Base-by-base conservation (phyloP, 331 rosid genomes). In the Malus hybrid region DNA sequence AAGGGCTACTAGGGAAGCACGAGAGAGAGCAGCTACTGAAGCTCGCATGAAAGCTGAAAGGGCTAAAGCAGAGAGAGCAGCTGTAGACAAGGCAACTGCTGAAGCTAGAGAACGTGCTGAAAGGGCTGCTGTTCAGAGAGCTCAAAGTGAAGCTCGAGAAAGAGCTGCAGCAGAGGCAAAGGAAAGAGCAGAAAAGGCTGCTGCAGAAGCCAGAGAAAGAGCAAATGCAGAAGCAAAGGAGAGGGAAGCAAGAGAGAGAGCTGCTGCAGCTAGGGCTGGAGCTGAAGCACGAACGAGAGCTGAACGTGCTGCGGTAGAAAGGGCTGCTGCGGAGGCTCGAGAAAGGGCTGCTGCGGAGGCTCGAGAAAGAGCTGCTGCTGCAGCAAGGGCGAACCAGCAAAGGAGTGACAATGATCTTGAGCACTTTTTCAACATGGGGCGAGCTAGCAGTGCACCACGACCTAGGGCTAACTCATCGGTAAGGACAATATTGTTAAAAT, bases 1-100 rank as follows among this genome's bases (percentile, higher is more conserved):
- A 82, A 90, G 99, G 83, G 99, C 99, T 71, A 94, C 99, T 18
- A 86, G 99, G 83, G 99, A 94, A 86, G 99, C 97, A 39, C 99
- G 99, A 13, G 99, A 86, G 79, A 89, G 99, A 87, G 99, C 99
- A 74, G 93, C 89, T 64, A 73, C 79, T 80, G 99, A 88, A 20
- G 99, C 99, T 75, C 96, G 89, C 46, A 60, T 77, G 73, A 94
- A 80, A 86, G 99, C 99, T 78, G 93, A 92, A 67, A 85, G 96
- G 85, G 92, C 83, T 67, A 80, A 75, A 81, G 90, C 95, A 67
- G 93, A 92, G 76, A 88, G 86, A 85, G 97, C 86, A 46, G 97
- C 99, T 65, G 99, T 92, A 70, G 97, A 56, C 14, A 94, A 87
- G 88, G 97, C 80, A 71, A 88, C 86, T 79, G 85, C 97, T 69